Evolutionary conservation across 1,284 basidiomycete species (phyloP).

Genomic region (Irpex sp.): DNA sequence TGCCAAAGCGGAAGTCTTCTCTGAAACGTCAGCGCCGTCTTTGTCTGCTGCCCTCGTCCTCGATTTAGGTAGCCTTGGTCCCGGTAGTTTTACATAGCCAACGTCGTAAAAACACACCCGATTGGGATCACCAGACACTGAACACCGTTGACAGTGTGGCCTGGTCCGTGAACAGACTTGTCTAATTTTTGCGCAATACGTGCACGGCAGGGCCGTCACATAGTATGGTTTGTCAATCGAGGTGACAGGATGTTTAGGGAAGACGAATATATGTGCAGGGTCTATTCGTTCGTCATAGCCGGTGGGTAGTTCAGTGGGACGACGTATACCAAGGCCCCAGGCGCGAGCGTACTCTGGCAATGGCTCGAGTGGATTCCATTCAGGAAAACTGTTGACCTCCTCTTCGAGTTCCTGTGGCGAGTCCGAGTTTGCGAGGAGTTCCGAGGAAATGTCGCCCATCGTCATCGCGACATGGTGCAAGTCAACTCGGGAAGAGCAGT

Average conservation of each 20-base stretch:
- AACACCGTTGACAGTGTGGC: slow-evolving; percentile 14
- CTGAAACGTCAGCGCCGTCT: background rate
- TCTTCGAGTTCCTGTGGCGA: background rate
- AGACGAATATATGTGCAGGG: slow-evolving; percentile 12
- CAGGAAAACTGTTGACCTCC: background rate
- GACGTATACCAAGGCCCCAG: slow-evolving; percentile 12
- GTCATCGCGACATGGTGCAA: background rate
- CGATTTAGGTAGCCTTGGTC: slow-evolving; percentile 11
- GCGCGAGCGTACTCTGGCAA: slow-evolving; percentile 14
- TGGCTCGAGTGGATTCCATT: slow-evolving; percentile 7
- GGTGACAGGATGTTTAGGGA: slow-evolving; percentile 13
- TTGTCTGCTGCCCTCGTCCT: slow-evolving; percentile 7
- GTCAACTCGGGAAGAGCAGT: background rate
- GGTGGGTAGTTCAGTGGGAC: slow-evolving; percentile 11
- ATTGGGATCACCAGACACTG: background rate
- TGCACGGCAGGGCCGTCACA: slow-evolving; percentile 14
- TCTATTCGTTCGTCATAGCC: slow-evolving; percentile 16
- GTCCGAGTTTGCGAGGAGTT: background rate
- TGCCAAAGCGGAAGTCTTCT: background rate
- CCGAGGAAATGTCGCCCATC: background rate
- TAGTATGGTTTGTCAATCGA: slow-evolving; percentile 9
- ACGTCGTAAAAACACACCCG: slow-evolving; percentile 4
- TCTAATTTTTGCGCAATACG: slow-evolving; percentile 11
- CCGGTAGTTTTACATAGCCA: slow-evolving; percentile 11
- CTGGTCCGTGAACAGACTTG: slow-evolving; percentile 14